phyloP scores from a whole-genome alignment of 129 eudicot genomes.

The Sambucus nigra region DNA sequence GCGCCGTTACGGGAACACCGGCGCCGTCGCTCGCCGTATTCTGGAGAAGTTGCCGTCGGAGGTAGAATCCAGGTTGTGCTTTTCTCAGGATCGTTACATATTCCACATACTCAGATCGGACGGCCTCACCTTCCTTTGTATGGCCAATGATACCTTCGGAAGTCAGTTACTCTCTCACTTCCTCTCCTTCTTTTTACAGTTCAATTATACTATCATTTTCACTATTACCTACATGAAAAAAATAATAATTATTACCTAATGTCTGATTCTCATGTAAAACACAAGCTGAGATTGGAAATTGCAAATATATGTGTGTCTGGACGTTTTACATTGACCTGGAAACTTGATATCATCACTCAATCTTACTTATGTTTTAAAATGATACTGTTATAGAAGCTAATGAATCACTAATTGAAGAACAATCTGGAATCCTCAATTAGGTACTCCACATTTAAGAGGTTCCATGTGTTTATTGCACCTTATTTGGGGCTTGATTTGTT shows the following conservation, averaged over 20 bases:
- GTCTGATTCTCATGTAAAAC: too few relatives aligned
- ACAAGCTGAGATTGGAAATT: too few relatives aligned
- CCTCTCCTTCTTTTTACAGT: too few relatives aligned
- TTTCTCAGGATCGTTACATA: conserved; percentile 90
- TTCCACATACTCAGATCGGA: conserved; percentile 85
- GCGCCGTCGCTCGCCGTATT: conserved; percentile 87
- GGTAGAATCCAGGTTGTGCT: conserved; percentile 68
- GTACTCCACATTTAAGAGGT: neutral
- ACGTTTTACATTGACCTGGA: too few relatives aligned
- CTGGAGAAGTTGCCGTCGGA: conserved; percentile 75
- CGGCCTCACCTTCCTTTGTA: conserved; percentile 78
- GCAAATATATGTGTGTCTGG: too few relatives aligned
- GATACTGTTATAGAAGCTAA: neutral
- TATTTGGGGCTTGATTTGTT: neutral
- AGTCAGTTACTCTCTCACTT: conserved; percentile 33
- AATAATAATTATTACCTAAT: too few relatives aligned
- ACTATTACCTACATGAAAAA: too few relatives aligned
- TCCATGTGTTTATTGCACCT: neutral
- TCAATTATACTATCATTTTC: too few relatives aligned
- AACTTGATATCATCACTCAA: neutral
- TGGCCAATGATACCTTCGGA: conserved; percentile 97
- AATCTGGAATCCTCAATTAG: neutral
- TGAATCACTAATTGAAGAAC: neutral
- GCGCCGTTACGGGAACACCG: conserved; percentile 88
- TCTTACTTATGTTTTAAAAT: neutral